Base-by-base conservation (phyloP, 176 grass and related monocot species). In the Carex kokanica region DNA sequence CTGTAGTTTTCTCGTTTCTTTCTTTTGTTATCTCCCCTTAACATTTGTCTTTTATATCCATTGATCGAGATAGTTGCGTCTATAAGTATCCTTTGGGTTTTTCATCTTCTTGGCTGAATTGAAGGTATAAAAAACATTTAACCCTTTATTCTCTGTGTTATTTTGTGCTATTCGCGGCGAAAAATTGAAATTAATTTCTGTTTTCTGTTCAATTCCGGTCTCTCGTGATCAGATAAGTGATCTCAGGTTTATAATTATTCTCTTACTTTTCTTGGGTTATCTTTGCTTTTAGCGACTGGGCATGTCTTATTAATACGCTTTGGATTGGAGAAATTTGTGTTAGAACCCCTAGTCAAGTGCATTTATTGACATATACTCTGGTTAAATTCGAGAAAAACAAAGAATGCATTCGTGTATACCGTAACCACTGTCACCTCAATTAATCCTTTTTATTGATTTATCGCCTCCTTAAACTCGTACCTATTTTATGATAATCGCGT, bases 1-100 rank as follows among this genome's bases (percentile, higher is more conserved):
- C 7, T 65, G 14, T 82, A 47, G 66, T 51, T 82, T 53, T 81
- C 73, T 64, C 57, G 20, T 81, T 32, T 63, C 45, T 40, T 82
- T 15, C 23, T 82, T 47, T 45, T 27, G 27, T 0, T 27, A 27
- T 45, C n/a, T 82, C 23, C 13, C 63, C 9, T 54, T 31, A 8
- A 67, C 16, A 29, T 25, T 65, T 68, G 60, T 82, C 61, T 54
- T 52, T 52, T 51, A 15, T 29, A 21, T 31, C 25, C 4, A 29
- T 66, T 47, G 12, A 51, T 66, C 12, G 36, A n/a, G 40, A 66
- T 23, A 65, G 80, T 64, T 82, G 38, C 80, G 80, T 81, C 36
- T 20, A 29, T 54, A 52, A 29, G 53, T 7, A 17, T 32, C 14
- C 73, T 55, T 55, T 14, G 40, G 15, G 14, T 8, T 18, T 56